Base-by-base conservation (phyloP, 1,284 basidiomycete species). In the Rhizoctonia solani region DNA sequence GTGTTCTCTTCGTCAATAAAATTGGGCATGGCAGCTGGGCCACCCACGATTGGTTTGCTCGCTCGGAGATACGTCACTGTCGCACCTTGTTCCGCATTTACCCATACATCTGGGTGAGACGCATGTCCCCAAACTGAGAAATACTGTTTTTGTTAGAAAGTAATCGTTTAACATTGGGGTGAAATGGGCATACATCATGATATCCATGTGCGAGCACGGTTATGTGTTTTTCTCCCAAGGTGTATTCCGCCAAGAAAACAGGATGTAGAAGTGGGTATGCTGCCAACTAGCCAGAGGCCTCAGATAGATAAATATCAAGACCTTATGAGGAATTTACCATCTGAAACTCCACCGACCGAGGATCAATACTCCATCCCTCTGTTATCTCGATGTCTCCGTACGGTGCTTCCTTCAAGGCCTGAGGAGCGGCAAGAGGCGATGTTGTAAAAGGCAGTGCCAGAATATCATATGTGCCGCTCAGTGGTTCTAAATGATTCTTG, bases 181-280 rank as follows among this genome's bases (percentile, higher is more conserved):
- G 13, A 19, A 37, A 41, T 21, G 19, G 11, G 29, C 58, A 30
- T 39, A 63, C 58, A 32, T 63, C 58, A n/a, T 63, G 23, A 29
- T 63, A 46, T 23, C 58, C 58, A 39, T 63, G 58, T 8, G 58
- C 58, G 13, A 63, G 19, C 2, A 41, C 58, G 5, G 58, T 63
- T 25, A 63, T 27, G 52, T 63, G 30, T 34, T 34, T 49, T 6
- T 63, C 47, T 14, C 29, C 58, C 47, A 63, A 37, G 16, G 21
- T 32, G 27, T 75, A 82, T 50, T 78, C 76, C 14, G 73, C 71
- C 6, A 81, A 70, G 67, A 81, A 81, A 2, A 79, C 72, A 11
- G 80, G 80, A 0, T 81, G 70, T 44, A 82, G 76, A 50, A 82
- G 73, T 1, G 80, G 80, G 67, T 80, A 81, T 37, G 77, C 78